phyloP scores from a whole-genome alignment of 306 rosid genomes.

The Malus sylvestris region DNA sequence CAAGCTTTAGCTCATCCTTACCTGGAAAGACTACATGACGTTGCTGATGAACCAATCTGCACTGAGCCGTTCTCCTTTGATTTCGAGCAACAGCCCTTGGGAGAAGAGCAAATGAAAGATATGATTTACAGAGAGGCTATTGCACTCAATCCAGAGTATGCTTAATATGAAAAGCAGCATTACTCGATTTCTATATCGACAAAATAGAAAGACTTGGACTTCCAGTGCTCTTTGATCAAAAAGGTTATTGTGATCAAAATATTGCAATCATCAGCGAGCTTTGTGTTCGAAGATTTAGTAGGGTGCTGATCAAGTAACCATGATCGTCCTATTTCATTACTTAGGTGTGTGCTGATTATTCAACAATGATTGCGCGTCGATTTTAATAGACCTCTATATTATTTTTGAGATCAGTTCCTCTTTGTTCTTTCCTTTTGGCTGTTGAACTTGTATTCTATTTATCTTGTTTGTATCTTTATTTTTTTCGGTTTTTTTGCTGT shows the following conservation, averaged over 20 bases:
- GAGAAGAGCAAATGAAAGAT: slow-evolving; percentile 89
- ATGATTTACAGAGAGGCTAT: slow-evolving; percentile 89
- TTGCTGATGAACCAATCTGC: slow-evolving; percentile 88
- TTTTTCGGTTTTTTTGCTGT: slow-evolving; percentile 1
- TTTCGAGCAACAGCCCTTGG: slow-evolving; percentile 72
- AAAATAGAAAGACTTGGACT: neutral
- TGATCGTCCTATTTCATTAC: slow-evolving; percentile 19
- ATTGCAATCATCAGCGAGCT: neutral
- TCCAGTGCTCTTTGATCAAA: slow-evolving; percentile 13
- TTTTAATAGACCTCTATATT: slow-evolving; percentile 26
- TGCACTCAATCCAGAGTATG: slow-evolving; percentile 68
- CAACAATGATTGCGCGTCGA: slow-evolving; percentile 18
- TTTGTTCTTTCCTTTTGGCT: neutral
- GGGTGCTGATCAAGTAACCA: neutral
- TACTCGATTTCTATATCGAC: neutral
- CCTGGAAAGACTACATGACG: slow-evolving; percentile 87
- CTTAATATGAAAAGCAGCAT: slow-evolving; percentile 21
- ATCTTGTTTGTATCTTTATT: neutral
- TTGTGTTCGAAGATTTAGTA: slow-evolving; percentile 11
- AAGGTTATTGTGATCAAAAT: slow-evolving; percentile 7
- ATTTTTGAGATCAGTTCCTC: slow-evolving; percentile 20
- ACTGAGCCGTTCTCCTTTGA: slow-evolving; percentile 69
- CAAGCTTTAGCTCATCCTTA: slow-evolving; percentile 95
- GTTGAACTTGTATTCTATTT: too few relatives aligned
- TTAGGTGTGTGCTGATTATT: slow-evolving; percentile 18